A percentile compares a stretch with the other conserved stretches of the same genome.
Conservation (phyloP, 805 yeast genomes). For the Kluyveromyces aestuarii region DNA sequence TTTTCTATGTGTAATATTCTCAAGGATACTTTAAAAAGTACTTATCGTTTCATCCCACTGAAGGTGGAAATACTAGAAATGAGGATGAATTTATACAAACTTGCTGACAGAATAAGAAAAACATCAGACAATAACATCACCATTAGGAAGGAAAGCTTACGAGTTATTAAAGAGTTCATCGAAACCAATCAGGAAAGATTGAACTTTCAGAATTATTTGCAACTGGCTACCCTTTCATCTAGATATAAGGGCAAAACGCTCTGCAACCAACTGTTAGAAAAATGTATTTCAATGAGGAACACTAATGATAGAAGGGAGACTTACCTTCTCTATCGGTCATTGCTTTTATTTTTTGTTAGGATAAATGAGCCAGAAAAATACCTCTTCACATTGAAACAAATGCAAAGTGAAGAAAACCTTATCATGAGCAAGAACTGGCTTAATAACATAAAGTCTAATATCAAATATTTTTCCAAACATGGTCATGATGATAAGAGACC, state of each 20-base stretch:
- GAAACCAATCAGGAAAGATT: conserved; percentile 7
- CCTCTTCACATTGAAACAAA: not conserved
- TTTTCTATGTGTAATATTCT: conserved; percentile 4
- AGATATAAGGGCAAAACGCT: not conserved
- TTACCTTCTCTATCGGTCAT: not conserved
- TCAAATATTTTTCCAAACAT: not conserved
- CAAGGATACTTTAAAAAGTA: conserved; percentile 10
- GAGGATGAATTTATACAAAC: conserved; percentile 8
- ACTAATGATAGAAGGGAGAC: not conserved
- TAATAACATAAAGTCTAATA: not conserved
- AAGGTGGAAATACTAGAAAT: conserved; percentile 19
- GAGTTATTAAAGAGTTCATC: conserved; percentile 11
- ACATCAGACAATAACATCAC: not conserved
- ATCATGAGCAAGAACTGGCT: not conserved
- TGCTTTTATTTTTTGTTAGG: conserved; percentile 1
- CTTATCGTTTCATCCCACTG: conserved; percentile 12
- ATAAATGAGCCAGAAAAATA: conserved; percentile 1
- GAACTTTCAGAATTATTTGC: conserved; percentile 18
- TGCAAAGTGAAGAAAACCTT: not conserved
- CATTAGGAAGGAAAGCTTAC: not conserved
- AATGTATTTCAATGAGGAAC: not conserved
- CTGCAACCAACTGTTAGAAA: not conserved
- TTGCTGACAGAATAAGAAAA: conserved; percentile 1
- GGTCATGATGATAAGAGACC: not conserved
- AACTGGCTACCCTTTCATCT: conserved; percentile 8